A percentile compares a stretch with the other conserved stretches of the same genome.
phyloP scores from a whole-genome alignment of 495 filamentous ascomycete species.

The Aspergillus carlsbadensis region DNA sequence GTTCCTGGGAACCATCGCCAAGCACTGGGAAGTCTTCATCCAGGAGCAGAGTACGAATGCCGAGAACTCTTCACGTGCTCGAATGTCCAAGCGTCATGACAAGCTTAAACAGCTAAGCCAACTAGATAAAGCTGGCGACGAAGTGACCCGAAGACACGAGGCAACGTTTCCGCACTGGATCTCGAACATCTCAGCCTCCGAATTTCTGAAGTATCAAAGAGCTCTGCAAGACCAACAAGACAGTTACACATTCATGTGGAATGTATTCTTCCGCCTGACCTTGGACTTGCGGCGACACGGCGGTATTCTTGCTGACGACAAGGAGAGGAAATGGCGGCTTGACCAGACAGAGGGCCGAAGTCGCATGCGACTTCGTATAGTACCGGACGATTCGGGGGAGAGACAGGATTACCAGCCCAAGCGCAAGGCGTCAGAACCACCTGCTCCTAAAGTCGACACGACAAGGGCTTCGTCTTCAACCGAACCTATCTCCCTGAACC shows the following conservation, averaged over 20 bases:
- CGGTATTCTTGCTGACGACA: slow-evolving; percentile 69
- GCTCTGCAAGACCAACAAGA: slow-evolving; percentile 90
- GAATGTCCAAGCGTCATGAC: slow-evolving; percentile 74
- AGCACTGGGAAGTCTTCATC: slow-evolving; percentile 83
- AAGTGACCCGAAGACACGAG: slow-evolving; percentile 73
- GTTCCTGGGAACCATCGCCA: slow-evolving; percentile 76
- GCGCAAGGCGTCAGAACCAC: slow-evolving; percentile 57
- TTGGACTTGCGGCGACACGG: slow-evolving; percentile 71
- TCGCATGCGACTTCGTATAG: slow-evolving; percentile 84
- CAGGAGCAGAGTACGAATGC: slow-evolving; percentile 72
- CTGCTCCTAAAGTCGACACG: slow-evolving; percentile 38
- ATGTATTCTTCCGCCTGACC: slow-evolving; percentile 71
- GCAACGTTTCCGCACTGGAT: slow-evolving; percentile 85
- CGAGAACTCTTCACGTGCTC: slow-evolving; percentile 64
- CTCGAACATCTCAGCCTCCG: slow-evolving; percentile 88
- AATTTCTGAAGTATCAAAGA: slow-evolving; percentile 87
- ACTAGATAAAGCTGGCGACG: slow-evolving; percentile 65
- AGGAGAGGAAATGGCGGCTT: slow-evolving; percentile 76
- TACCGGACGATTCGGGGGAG: slow-evolving; percentile 68
- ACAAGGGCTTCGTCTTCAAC: slow-evolving; percentile 29
- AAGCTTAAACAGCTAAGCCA: slow-evolving; percentile 74
- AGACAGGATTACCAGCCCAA: slow-evolving; percentile 84
- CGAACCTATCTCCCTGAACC: slow-evolving; percentile 38
- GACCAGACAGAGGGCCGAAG: slow-evolving; percentile 95
- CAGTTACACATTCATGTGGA: slow-evolving; percentile 69